Evolutionary conservation across 192 early-diverging fungal genomes (phyloP), one percentile per base, ranked within the genome.

Genomic region (Linnemannia schmuckeri): DNA sequence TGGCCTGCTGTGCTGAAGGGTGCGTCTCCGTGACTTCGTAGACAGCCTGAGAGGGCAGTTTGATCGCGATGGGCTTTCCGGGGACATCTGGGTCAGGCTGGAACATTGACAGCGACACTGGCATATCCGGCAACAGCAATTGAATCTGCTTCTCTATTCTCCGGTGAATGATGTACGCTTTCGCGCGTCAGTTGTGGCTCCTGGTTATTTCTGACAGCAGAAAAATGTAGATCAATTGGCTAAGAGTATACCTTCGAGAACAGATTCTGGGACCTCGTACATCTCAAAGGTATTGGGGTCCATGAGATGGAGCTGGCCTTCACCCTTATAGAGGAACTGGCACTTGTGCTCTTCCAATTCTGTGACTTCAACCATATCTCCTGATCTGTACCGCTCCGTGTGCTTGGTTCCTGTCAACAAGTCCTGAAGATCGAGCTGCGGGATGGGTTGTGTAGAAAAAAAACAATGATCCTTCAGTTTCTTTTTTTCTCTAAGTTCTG

Each of bases 281-380:
- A 95, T 94, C 78, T 97, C 96, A 87, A 92, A 96, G 1, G 91
- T 92, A 61, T 93, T 89, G 71, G 91, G 91, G 73, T 98, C 89
- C 75, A 96, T 89, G 52, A 96, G 75, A 81, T 97, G 93, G 24
- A 95, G 71, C 68, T 91, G 89, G 13, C 88, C 79, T 55, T 92
- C 93, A 57, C 91, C 93, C 33, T 85, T 80, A 82, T 98, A 98
- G 12, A 98, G 91, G 76, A 89, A 96, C 89, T 95, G 93, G 82
- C 93, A 94, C 54, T 88, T 70, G 76, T 94, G 92, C 70, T 93
- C 92, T 0, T 91, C 90, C 47, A 98, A 78, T 40, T 92, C 89
- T 81, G 94, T 91, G 38, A 95, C 94, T 79, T 97, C 96, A 20
- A 97, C 85, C 71, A 88, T 88, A 74, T 94, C 93, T 77, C 89